Evolutionary conservation across 768 basidiomycete genomes (phyloP), one percentile per base, ranked within the genome.

Genomic region (Psilocybe azurescens): DNA sequence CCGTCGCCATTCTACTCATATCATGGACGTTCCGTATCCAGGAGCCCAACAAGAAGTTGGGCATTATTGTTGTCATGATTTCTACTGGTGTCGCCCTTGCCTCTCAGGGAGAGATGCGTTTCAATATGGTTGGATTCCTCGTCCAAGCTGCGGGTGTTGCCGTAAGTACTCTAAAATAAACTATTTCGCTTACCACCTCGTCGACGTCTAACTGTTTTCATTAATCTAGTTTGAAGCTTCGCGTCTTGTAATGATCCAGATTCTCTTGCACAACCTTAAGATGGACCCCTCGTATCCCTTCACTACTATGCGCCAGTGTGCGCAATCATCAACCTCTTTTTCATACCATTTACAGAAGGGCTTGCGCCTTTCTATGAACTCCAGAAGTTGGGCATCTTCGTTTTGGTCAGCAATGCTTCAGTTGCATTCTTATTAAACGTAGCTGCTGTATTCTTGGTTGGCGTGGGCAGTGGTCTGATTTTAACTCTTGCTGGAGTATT

Each of bases 301-400:
- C 93, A 99, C 79, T 98, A 97, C 79, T 97, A 95, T 72, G 95
- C 96, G 9, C 95, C 95, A 13, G 93, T 98, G 55, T 99, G 97
- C 74, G 95, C 97, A 0, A 74, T 81, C 62, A 92, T 99, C 79
- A 98, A 97, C 75, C 84, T 94, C 24, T 72, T 86, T 57, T 81
- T 97, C 64, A 76, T 99, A 18, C 95, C 95, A 6, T 93, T 98
- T 79, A 96, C 94, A 0, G 97, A 99, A 74, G 72, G 97, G 1
- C 76, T 92, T 11, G 90, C 83, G 7, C 97, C 97, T 0, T 94
- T 99, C 80, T 85, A 86, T 66, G 89, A 87, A 51, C 76, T 94
- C 48, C 75, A 78, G 28, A 76, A 82, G 28, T 75, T 93, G 53
- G 91, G 94, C 18, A 87, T 89, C 16, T 70, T 84, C 9, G 78